Base-by-base conservation (phyloP, 192 early-diverging fungal genomes). In the Diversispora epigaea region DNA sequence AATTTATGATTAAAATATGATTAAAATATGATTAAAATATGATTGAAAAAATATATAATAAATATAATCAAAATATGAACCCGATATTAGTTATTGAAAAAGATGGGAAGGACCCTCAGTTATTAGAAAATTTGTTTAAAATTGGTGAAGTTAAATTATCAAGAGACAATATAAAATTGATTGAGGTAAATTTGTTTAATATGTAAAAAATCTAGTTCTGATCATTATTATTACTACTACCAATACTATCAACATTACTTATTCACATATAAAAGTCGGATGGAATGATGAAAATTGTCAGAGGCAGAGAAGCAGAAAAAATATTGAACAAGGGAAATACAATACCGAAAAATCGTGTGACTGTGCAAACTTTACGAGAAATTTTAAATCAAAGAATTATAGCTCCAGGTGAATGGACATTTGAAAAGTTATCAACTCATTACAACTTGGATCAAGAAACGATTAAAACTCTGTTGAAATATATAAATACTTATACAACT, bases 401-500 rank as follows among this genome's bases (percentile, higher is more conserved):
- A 41, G 41, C 11, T 41, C 62, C 62, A 8, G 7, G 43, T 64
- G 62, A 64, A 64, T 64, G 32, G 32, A 64, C 62, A 41, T 17
- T 40, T 8, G 62, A 64, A 43, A 64, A 44, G 41, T 43, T 64
- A 40, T 32, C 62, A 41, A 41, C 41, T 19, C 62, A 21, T n/a
- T 64, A 64, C 43, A 64, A 64, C n/a, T 40, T 64, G n/a, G 62
- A 64, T 44, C 14, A 11, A 41, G 10, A 25, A 41, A 64, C 62
- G 6, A 64, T 44, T 41, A n/a, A 64, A 64, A 4, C 15, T 6
- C n/a, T 64, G 11, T 64, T 64, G 8, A 41, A 64, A 7, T 40
- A 64, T n/a, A 64, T 44, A 44, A 64, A 64, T 64, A 64, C 62
- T 17, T 64, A 41, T 64, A 64, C 39, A 43, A 32, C 25, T 32